Base-by-base conservation (phyloP, 75 land plant genomes). In the Sequoia sempervirens region DNA sequence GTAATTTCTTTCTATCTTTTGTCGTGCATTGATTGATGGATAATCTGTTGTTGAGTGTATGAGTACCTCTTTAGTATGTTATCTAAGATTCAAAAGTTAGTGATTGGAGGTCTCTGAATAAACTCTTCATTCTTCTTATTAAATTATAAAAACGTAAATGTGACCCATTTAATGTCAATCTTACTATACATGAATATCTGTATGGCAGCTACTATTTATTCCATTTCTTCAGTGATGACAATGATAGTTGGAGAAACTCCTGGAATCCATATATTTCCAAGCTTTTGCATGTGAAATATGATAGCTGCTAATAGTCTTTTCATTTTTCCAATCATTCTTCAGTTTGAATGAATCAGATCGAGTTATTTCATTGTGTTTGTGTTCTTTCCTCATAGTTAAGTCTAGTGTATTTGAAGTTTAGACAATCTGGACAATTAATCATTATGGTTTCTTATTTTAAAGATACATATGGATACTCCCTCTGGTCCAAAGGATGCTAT, bases 401-500 rank as follows among this genome's bases (percentile, higher is more conserved):
- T 37, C 45, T 28, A 7, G n/a, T 11, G 17, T 28, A n/a, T 40
- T 45, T 18, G 41, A 82, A 15, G 40, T 79, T 79, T n/a, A 40
- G 40, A 5, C 46, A 36, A 46, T 46, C 17, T 80, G 36, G 28
- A 82, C 11, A 30, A 11, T 73, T 70, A 12, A 70, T 32, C 15
- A 32, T 70, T 32, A 32, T 11, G 32, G 2, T 78, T 17, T 32
- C n/a, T 83, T n/a, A 38, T 9, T 40, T 32, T 80, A 40, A 82
- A 96, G 98, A 94, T 96, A 37, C 96, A 90, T 46, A 96, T 96
- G 98, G 95, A 92, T 68, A 96, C 98, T 54, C 93, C 93, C 40
- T 92, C 96, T 91, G 96, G 98, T 28, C 85, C 87, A 12, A 96
- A 96, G 87, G 98, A 96, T 83, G 92, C 96, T 23, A 96, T 96